phyloP scores from a whole-genome alignment of 2,329 filamentous ascomycete genomes.

The Pyricularia sp. region DNA sequence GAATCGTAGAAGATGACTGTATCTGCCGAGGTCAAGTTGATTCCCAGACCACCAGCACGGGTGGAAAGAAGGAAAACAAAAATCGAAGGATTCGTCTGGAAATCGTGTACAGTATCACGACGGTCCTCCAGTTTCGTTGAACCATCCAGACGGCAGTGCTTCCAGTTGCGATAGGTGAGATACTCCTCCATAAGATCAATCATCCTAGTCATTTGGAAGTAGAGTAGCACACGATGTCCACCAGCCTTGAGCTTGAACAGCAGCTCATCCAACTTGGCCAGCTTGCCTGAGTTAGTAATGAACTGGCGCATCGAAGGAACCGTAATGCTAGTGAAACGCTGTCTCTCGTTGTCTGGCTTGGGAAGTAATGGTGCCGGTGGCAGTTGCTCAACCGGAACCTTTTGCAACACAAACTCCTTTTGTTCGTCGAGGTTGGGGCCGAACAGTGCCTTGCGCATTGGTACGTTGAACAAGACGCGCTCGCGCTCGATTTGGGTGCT shows the following conservation, averaged over 20 bases:
- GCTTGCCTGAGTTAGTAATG: conserved; percentile 93
- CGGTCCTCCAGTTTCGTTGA: conserved; percentile 95
- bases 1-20: conserved; percentile 99
- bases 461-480: conserved; percentile 63
- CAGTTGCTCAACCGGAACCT: conserved; percentile 51
- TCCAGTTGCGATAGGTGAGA: conserved; percentile 96
- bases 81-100: conserved; percentile 87
- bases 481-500: conserved; percentile 53
- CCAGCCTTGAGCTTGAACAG: conserved; percentile 83
- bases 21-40: conserved; percentile 91
- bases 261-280: conserved; percentile 79
- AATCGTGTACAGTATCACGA: conserved; percentile 90
- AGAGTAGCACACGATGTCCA: conserved; percentile 84
- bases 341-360: conserved; percentile 64
- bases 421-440: conserved; percentile 54
- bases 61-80: conserved; percentile 96
- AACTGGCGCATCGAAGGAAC: conserved; percentile 96
- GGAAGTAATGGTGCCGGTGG: conserved; percentile 58
- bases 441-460: conserved; percentile 63
- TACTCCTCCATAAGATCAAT: conserved; percentile 99
- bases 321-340: conserved; percentile 76
- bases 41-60: conserved; percentile 91
- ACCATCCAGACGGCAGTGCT: conserved; percentile 91
- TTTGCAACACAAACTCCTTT: conserved; percentile 58
- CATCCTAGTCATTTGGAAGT: conserved; percentile 99